Evolutionary conservation across 164 flowering plant genomes (phyloP), one percentile per base, ranked within the genome.

Genomic region (Echeveria elegans): DNA sequence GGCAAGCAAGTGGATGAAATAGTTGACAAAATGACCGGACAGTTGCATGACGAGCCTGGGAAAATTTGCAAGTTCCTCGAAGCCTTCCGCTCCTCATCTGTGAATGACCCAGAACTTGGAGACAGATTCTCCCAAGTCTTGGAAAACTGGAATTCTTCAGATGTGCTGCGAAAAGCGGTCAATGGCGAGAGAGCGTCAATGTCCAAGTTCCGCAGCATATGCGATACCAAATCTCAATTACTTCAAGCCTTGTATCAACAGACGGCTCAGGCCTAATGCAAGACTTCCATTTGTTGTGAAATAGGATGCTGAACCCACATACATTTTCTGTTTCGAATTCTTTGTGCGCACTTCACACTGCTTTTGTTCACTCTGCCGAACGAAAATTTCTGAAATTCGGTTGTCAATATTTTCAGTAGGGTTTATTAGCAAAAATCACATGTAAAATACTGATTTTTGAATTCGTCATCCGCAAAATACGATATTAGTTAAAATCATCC

Each of bases 31-130:
- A 69, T 32, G 61, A 70, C 73, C 18, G 89, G 65, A 15, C 40
- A 66, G 34, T 62, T 50, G 16, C 65, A 69, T 15, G 74, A 78
- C 58, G 89, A 89, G 21, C 90, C 97, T 14, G 96, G 97, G 29
- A 73, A 77, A 53, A 79, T 84, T n/a, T 70, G 83, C 64, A 73
- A 75, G 65, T 28, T 77, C 31, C 36, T 94, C 15, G 80, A 82
- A 56, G 69, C 76, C 64, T 68, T 69, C 0, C 18, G 68, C 14
- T 68, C 80, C 10, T 69, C 80, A 34, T 63, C 45, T 3, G 28
- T 64, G 1, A 66, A 71, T 58, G 79, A 81, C 58, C 31, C 47
- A 8, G 92, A 86, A 63, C 74, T 80, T 65, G 90, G 91, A 1
- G 31, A 8, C 2, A 56, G 15, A 14, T 56, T 56, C 61, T 19